A percentile compares a stretch with the other conserved stretches of the same genome.
phyloP scores from a whole-genome alignment of 2,329 filamentous ascomycete species.

The Cryphonectria carpinicola region DNA sequence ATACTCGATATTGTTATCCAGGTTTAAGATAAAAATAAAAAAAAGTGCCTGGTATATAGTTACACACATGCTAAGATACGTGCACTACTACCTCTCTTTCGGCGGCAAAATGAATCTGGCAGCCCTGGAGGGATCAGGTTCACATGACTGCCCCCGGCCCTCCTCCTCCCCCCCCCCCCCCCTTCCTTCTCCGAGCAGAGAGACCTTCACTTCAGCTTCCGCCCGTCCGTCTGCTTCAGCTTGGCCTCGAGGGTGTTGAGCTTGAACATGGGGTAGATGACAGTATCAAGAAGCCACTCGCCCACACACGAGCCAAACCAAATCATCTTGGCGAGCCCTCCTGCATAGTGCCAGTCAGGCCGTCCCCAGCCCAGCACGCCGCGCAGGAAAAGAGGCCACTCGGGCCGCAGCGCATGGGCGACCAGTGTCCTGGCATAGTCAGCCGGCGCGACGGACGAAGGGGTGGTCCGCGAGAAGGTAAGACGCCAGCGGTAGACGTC shows the following conservation, averaged over 20 bases:
- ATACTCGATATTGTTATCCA: too few relatives aligned
- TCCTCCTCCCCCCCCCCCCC: too few relatives aligned
- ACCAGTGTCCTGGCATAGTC: conserved; percentile 23
- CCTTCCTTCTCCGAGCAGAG: too few relatives aligned
- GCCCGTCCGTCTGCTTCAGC: conserved; percentile 20
- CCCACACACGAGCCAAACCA: conserved; percentile 23
- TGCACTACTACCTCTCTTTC: too few relatives aligned
- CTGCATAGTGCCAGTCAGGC: conserved; percentile 29
- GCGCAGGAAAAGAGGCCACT: conserved; percentile 21
- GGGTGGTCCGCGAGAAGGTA: conserved; percentile 20
- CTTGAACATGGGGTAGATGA: conserved; percentile 28
- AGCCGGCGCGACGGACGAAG: conserved; percentile 16
- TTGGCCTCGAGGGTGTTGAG: conserved; percentile 17
- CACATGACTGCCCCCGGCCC: too few relatives aligned
- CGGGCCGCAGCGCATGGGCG: conserved; percentile 24
- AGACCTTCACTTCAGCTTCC: conserved; percentile 11
- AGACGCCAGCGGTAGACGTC: conserved; percentile 29
- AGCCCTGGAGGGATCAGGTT: too few relatives aligned
- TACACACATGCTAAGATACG: too few relatives aligned
- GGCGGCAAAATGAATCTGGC: too few relatives aligned
- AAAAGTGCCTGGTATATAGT: too few relatives aligned
- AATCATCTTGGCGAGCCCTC: conserved; percentile 14
- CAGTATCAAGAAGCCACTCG: conserved; percentile 26
- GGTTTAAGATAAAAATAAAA: too few relatives aligned
- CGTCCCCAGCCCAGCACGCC: conserved; percentile 20